phyloP scores from a whole-genome alignment of 345 rosid species.

The Sisymbrium irio region DNA sequence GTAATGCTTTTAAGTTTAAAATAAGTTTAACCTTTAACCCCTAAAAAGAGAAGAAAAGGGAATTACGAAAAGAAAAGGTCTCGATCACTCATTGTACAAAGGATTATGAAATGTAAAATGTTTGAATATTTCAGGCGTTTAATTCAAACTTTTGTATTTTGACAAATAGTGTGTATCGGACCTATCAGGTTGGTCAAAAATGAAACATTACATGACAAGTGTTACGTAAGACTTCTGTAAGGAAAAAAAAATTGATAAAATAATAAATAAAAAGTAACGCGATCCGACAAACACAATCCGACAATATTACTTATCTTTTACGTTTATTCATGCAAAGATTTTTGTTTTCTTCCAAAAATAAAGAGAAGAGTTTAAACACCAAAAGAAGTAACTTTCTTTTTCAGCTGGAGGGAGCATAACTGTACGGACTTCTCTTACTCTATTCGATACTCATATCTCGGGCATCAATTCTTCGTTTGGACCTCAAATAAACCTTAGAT shows the following conservation, averaged over 20 bases:
- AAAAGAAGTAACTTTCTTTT: slow-evolving; percentile 36
- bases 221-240: slow-evolving; percentile 18
- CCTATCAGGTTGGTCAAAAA: background rate
- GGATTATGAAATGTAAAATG: background rate
- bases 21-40: background rate
- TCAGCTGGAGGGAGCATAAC: slow-evolving; percentile 28
- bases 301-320: slow-evolving; percentile 32
- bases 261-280: background rate
- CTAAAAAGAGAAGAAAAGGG: background rate
- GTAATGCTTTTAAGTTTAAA: background rate
- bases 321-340: slow-evolving; percentile 28
- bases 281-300: slow-evolving; percentile 44
- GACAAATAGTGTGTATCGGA: background rate
- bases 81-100: background rate
- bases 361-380: slow-evolving; percentile 23
- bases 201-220: slow-evolving; percentile 3
- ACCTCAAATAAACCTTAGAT: background rate
- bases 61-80: background rate
- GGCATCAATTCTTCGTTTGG: background rate
- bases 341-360: slow-evolving; percentile 11
- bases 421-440: slow-evolving; percentile 30
- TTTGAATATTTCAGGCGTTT: background rate
- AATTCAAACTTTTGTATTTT: background rate
- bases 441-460: slow-evolving; percentile 1
- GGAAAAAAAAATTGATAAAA: background rate